Conservation (phyloP, 1,284 basidiomycete genomes). For the Cryptococcus jaspeensis region DNA sequence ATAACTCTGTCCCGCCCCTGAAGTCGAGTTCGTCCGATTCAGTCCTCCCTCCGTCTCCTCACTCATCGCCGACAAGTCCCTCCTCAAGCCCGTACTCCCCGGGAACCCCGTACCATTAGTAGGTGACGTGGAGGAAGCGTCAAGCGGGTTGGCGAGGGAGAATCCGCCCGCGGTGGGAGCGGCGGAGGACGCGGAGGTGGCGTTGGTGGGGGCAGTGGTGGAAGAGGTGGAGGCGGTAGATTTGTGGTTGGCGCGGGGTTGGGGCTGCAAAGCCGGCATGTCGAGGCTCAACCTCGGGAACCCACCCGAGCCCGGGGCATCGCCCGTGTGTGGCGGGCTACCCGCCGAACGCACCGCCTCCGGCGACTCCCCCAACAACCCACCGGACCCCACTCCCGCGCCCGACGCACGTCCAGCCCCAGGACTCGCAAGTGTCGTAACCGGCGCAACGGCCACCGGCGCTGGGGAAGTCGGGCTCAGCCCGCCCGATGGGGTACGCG, state of each 20-base stretch:
- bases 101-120: neutral
- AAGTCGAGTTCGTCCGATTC: no score
- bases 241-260: no score
- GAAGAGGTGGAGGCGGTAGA: no score
- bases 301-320: slow-evolving; percentile 4
- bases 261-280: slow-evolving; percentile 24
- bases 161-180: no score
- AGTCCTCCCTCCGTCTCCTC: neutral
- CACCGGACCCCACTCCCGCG: neutral
- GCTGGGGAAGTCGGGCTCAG: slow-evolving; percentile 18
- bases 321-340: neutral
- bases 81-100: neutral
- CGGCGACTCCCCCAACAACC: neutral
- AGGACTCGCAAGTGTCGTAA: slow-evolving; percentile 23
- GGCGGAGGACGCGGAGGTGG: no score
- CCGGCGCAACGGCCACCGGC: slow-evolving; percentile 22
- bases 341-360: neutral
- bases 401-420: slow-evolving; percentile 5
- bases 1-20: slow-evolving; percentile 11
- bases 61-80: neutral
- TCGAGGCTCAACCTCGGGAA: slow-evolving; percentile 32
- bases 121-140: slow-evolving; percentile 10
- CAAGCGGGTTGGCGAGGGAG: no score
- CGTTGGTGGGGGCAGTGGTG: no score
- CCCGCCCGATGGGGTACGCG: slow-evolving; percentile 1